phyloP scores from a whole-genome alignment of 106 monocot genomes.

The Amphibolis antarctica region DNA sequence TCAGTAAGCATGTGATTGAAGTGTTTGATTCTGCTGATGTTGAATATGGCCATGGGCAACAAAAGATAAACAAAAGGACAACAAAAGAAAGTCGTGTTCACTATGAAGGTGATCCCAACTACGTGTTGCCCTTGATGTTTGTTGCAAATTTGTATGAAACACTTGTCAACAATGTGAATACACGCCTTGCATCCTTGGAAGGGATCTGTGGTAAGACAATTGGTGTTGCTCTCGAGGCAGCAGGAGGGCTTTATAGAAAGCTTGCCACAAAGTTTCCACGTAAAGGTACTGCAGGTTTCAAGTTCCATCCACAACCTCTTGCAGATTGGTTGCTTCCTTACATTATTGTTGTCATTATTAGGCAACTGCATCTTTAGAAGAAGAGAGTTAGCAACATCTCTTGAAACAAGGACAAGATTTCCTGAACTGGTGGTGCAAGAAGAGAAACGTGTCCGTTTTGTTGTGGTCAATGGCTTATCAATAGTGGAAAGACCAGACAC shows the following conservation, averaged over 20 bases:
- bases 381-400: conserved; percentile 91
- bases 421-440: conserved; percentile 89
- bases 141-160: conserved; percentile 94
- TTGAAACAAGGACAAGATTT: conserved; percentile 78
- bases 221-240: conserved; percentile 95
- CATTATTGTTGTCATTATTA: conserved; percentile 11
- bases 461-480: conserved; percentile 82
- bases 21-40: conserved; percentile 22
- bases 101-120: conserved; percentile 78
- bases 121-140: conserved; percentile 92
- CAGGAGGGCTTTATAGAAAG: conserved; percentile 84
- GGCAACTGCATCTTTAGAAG: conserved; percentile 76
- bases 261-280: conserved; percentile 70
- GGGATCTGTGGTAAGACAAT: conserved; percentile 79
- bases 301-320: not conserved
- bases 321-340: not conserved
- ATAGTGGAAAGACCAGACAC: conserved; percentile 61
- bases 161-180: conserved; percentile 73
- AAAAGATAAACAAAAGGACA: conserved; percentile 64
- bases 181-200: conserved; percentile 50
- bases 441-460: conserved; percentile 91
- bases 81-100: conserved; percentile 30
- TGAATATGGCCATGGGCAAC: conserved; percentile 38
- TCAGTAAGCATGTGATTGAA: conserved; percentile 60
- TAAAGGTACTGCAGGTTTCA: conserved; percentile 36